Conservation (phyloP, 805 yeast species). For the Kodamaea fukazawae region DNA sequence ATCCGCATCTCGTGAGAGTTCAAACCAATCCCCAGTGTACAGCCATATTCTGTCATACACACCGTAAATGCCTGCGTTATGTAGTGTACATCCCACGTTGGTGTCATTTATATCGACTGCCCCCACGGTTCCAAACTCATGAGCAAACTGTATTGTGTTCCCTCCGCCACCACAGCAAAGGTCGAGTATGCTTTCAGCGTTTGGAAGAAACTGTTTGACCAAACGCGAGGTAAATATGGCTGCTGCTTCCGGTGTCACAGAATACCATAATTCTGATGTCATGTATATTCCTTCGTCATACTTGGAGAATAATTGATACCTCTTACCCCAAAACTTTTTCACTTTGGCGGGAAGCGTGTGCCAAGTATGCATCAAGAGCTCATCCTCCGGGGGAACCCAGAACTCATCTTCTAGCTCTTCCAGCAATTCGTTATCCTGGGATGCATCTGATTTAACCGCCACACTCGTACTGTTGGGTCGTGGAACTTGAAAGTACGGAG, state of each 20-base stretch:
- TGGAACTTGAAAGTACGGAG: slow-evolving; percentile 6
- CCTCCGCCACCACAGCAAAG: slow-evolving; percentile 90
- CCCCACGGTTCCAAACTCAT: slow-evolving; percentile 50
- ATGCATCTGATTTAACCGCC: not conserved
- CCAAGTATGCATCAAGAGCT: slow-evolving; percentile 36
- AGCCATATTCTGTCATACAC: slow-evolving; percentile 51
- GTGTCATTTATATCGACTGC: slow-evolving; percentile 62
- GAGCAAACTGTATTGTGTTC: slow-evolving; percentile 73
- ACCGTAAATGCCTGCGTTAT: slow-evolving; percentile 65
- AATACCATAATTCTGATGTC: slow-evolving; percentile 76
- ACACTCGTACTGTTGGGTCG: not conserved
- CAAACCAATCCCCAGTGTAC: slow-evolving; percentile 49
- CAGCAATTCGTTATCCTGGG: slow-evolving; percentile 8
- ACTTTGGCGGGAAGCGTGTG: slow-evolving; percentile 39
- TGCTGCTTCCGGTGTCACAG: slow-evolving; percentile 80
- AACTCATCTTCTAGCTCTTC: slow-evolving; percentile 17
- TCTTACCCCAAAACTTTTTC: slow-evolving; percentile 58
- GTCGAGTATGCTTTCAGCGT: slow-evolving; percentile 52
- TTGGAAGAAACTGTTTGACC: slow-evolving; percentile 49
- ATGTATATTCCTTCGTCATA: slow-evolving; percentile 68
- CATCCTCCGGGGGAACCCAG: slow-evolving; percentile 1
- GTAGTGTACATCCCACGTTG: slow-evolving; percentile 62
- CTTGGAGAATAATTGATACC: slow-evolving; percentile 58
- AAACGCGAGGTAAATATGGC: slow-evolving; percentile 61
- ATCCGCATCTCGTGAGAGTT: slow-evolving; percentile 21